phyloP scores from a whole-genome alignment of 1,139 yeast genomes.

The Candida neerlandica region DNA sequence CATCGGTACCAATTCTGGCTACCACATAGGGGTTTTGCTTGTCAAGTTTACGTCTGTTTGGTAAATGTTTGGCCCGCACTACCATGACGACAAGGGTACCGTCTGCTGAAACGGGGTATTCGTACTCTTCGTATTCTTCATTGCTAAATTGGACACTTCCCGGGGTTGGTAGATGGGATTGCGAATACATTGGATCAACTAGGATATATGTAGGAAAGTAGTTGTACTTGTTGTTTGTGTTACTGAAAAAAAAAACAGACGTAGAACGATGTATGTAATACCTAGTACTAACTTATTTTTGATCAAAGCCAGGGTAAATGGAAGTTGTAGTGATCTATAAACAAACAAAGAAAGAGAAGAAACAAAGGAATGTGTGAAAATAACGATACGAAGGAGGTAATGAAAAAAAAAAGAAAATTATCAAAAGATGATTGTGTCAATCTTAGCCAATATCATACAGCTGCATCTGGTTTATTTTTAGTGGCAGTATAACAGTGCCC shows the following conservation, averaged over 20 bases:
- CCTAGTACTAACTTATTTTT: too few species aligned
- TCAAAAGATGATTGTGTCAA: background rate
- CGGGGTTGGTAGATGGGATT: background rate
- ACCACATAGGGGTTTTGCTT: constrained; percentile 90
- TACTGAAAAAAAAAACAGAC: background rate
- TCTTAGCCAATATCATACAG: background rate
- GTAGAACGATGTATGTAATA: too few species aligned
- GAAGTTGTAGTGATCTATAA: too few species aligned
- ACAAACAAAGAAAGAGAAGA: too few species aligned
- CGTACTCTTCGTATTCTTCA: background rate
- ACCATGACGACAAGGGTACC: constrained; percentile 50
- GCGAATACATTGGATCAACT: constrained; percentile 3
- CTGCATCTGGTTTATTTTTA: background rate
- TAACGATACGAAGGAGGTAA: too few species aligned
- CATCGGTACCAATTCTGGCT: constrained; percentile 76
- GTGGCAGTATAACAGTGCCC: background rate
- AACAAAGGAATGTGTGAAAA: too few species aligned
- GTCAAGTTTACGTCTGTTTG: constrained; percentile 79
- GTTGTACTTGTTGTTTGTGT: background rate
- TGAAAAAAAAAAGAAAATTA: too few species aligned
- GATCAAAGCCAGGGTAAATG: too few species aligned
- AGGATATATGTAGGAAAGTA: background rate
- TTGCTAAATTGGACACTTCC: background rate
- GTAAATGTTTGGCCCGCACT: constrained; percentile 69
- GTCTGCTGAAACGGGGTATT: constrained; percentile 42